Evolutionary conservation across 2,329 filamentous ascomycete species (phyloP).

Genomic region (Colletotrichum liaoningense): DNA sequence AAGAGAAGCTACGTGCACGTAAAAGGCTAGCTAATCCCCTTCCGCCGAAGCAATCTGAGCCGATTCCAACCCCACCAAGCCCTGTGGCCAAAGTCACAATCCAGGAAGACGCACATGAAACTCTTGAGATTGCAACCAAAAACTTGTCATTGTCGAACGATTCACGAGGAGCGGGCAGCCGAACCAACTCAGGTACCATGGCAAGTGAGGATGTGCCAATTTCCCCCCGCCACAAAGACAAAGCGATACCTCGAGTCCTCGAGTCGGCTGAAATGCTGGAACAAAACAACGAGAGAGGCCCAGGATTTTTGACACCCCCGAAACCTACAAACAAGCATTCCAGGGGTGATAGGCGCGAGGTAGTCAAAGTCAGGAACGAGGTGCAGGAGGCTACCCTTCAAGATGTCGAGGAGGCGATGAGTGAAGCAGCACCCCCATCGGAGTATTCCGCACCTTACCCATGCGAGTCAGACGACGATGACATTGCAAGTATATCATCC

Average conservation of each 20-base stretch:
- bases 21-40: background rate
- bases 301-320: background rate
- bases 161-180: background rate
- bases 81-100: constrained; percentile 39
- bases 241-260: background rate
- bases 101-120: constrained; percentile 17
- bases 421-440: constrained; percentile 8
- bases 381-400: constrained; percentile 36
- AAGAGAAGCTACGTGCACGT: constrained; percentile 40
- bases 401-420: constrained; percentile 34
- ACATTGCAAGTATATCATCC: constrained; percentile 44
- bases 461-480: constrained; percentile 42
- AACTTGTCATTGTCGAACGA: background rate
- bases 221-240: background rate
- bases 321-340: background rate
- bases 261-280: background rate
- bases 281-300: background rate
- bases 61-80: constrained; percentile 47
- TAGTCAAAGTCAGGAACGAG: constrained; percentile 34
- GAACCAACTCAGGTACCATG: background rate
- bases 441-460: constrained; percentile 26
- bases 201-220: background rate
- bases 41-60: background rate
- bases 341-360: background rate
- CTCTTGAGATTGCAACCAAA: background rate